phyloP scores from a whole-genome alignment of 169 alveolate species.

The Plasmodium vivax region DNA sequence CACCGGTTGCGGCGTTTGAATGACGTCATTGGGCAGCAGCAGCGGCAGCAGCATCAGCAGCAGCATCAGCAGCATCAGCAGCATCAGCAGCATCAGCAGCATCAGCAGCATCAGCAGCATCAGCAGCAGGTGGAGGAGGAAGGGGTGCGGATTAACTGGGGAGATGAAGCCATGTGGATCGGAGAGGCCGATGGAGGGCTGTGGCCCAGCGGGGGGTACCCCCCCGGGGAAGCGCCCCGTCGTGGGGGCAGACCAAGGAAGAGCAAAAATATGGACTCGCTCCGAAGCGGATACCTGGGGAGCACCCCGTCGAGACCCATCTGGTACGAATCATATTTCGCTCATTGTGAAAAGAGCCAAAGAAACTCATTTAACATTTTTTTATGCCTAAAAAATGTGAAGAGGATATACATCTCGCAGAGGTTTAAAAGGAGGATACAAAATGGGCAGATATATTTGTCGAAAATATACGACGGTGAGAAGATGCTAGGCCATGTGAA shows the following conservation, averaged over 20 bases:
- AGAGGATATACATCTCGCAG: background rate
- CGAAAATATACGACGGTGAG: constrained; percentile 16
- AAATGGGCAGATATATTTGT: constrained; percentile 31
- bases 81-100: too few species aligned
- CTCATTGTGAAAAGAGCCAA: constrained; percentile 2
- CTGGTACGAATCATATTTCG: background rate
- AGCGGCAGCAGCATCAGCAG: too few species aligned
- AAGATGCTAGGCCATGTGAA: constrained; percentile 31
- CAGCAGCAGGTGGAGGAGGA: background rate
- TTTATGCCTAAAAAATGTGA: constrained; percentile 33
- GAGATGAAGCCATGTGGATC: background rate
- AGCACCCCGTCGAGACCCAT: background rate
- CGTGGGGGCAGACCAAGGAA: background rate
- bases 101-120: too few species aligned
- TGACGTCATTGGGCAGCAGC: background rate
- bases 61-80: too few species aligned
- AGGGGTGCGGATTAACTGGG: background rate
- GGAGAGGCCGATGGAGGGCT: background rate
- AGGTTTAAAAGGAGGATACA: constrained; percentile 38
- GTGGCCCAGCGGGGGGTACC: background rate
- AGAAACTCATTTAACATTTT: constrained; percentile 27
- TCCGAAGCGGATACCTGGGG: background rate
- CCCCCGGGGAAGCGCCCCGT: background rate
- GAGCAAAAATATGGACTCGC: too few species aligned
- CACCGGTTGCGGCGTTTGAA: background rate